Percentiles rank a stretch among this genome's conserved stretches.
These are phyloP conservation scores for Allium cepa DNA, from an alignment of 106 monocot genomes.

Conservation along the genomic window DNA sequence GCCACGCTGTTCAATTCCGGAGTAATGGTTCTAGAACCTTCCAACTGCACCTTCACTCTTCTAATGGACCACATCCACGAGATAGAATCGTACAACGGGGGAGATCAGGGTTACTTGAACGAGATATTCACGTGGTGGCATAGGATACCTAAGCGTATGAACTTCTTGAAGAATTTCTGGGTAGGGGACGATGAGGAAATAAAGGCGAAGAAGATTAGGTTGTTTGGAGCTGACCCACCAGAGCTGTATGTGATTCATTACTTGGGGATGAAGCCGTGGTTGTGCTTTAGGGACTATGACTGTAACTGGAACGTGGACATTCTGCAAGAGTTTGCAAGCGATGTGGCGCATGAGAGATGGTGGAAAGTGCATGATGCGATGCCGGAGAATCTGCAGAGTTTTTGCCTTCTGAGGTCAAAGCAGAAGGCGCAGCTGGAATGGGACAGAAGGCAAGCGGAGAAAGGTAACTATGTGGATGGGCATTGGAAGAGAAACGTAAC, in stretches of 20 bases:
- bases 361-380: slow-evolving; percentile 61
- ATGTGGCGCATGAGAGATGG: slow-evolving; percentile 48
- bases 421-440: slow-evolving; percentile 61
- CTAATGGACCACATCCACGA: slow-evolving; percentile 65
- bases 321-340: slow-evolving; percentile 52
- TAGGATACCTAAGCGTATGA: slow-evolving; percentile 60
- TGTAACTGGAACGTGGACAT: slow-evolving; percentile 31
- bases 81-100: slow-evolving; percentile 71
- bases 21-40: slow-evolving; percentile 74
- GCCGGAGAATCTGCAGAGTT: slow-evolving; percentile 34
- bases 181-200: slow-evolving; percentile 40
- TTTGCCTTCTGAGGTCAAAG: slow-evolving; percentile 46
- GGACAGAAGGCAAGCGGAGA: slow-evolving; percentile 59
- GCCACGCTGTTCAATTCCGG: slow-evolving; percentile 74
- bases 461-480: slow-evolving; percentile 33
- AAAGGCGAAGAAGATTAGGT: slow-evolving; percentile 32
- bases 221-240: slow-evolving; percentile 48
- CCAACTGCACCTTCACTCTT: slow-evolving; percentile 58
- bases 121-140: slow-evolving; percentile 87
- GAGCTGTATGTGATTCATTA: slow-evolving; percentile 48
- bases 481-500: slow-evolving; percentile 47
- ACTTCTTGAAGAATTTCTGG: slow-evolving; percentile 83
- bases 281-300: slow-evolving; percentile 36
- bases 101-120: slow-evolving; percentile 75
- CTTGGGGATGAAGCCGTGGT: slow-evolving; percentile 52